Base-by-base conservation (phyloP, 2,329 filamentous ascomycete genomes). In the Aspergillus sp. region DNA sequence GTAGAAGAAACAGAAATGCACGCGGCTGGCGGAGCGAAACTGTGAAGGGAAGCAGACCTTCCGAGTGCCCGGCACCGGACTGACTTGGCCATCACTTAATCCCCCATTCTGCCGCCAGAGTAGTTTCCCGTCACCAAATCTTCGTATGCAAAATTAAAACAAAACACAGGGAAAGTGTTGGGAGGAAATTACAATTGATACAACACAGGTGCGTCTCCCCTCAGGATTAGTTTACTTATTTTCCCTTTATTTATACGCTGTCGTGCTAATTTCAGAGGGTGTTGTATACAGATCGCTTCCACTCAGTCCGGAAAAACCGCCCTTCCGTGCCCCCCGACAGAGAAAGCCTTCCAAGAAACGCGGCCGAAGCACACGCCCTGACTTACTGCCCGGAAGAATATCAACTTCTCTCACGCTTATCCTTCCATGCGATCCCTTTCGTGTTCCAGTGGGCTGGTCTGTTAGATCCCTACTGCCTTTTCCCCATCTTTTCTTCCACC, bases 271-370 rank as follows among this genome's bases (percentile, higher is more conserved):
- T 45, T 45, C 32, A 38, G 7, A 6, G 14, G 34, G 34, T 16
- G 34, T 5, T 38, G 34, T 31, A 49, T 52, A 50, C 54, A 60
- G 53, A 51, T 41, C 41, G 19, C 50, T 40, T 44, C 40, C 44
- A 17, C 45, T 49, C 53, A 48, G 9, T 21, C 50, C 67, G 67
- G 67, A 70, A 69, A 68, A 70, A 70, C 66, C 53, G 51, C 47
- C 51, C 44, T 57, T 64, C 67, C 67, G 67, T 55, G 56, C 53
- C 55, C 56, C 56, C 60, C 58, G 63, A 62, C 58, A 36, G 38
- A 50, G 56, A 64, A 68, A 64, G 62, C 60, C 62, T 64, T 64
- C 57, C 54, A 47, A 41, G 29, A 41, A 59, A 64, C 66, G 64
- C 64, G 61, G 58, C 57, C 58, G 55, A 63, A 62, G 64, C 61